Conservation (phyloP, 2,329 filamentous ascomycete species). For the Parastagonospora avenae region DNA sequence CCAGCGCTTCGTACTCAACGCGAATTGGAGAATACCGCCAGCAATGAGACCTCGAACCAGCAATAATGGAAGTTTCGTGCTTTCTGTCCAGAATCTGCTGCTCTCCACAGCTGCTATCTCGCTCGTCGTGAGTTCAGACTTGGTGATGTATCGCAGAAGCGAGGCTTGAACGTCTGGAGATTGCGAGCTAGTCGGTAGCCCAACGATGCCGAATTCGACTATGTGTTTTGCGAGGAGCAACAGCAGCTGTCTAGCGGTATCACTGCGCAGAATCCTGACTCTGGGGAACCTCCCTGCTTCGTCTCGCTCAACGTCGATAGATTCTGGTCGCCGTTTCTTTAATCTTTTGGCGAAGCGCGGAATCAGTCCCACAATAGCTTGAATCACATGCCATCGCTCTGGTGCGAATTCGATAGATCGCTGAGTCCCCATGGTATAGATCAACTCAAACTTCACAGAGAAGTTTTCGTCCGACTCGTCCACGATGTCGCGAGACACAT, state of each 20-base stretch:
- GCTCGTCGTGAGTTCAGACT: conserved; percentile 27
- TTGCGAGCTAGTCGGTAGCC: conserved; percentile 52
- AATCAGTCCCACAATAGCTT: conserved; percentile 58
- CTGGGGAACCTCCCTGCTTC: conserved; percentile 53
- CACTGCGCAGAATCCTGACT: conserved; percentile 53
- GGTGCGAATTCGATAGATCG: conserved; percentile 58
- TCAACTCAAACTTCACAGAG: conserved; percentile 63
- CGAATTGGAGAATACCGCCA: conserved; percentile 59
- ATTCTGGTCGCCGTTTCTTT: conserved; percentile 37
- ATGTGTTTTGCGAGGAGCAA: conserved; percentile 42
- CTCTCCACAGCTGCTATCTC: conserved; percentile 35
- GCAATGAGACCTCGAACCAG: conserved; percentile 63
- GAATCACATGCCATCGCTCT: conserved; percentile 62
- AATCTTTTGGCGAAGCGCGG: conserved; percentile 36
- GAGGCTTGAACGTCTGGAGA: conserved; percentile 32
- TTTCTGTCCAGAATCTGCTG: conserved; percentile 46
- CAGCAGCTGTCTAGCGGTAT: conserved; percentile 43
- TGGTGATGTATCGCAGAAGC: conserved; percentile 54
- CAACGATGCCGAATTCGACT: conserved; percentile 51
- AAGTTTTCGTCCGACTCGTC: conserved; percentile 72
- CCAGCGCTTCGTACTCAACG: conserved; percentile 64
- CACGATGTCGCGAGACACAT: conserved; percentile 59
- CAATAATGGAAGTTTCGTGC: conserved; percentile 47
- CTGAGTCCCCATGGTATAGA: conserved; percentile 66
- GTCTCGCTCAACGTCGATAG: conserved; percentile 50